Conservation (phyloP, 1,284 basidiomycete species). For the Trichosporon coremiiforme region DNA sequence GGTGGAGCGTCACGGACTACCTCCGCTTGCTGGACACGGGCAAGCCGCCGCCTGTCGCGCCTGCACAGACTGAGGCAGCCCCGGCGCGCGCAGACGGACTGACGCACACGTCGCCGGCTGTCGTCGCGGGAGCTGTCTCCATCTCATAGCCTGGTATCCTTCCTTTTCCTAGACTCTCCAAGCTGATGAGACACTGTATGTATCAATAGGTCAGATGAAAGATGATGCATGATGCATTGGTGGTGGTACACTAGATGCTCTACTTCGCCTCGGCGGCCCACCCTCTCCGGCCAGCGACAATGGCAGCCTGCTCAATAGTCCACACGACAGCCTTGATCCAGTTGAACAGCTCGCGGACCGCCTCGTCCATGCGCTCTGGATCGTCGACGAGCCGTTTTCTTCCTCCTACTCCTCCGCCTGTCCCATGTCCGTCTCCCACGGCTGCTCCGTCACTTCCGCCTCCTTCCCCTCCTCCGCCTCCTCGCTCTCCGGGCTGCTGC, state of each 20-base stretch:
- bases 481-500: neutral
- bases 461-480: neutral
- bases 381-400: constrained; percentile 42
- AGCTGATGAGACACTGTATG: neutral
- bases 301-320: constrained; percentile 56
- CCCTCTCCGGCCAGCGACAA: constrained; percentile 46
- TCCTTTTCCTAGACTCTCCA: neutral
- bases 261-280: constrained; percentile 21
- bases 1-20: constrained; percentile 47
- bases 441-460: too few species aligned
- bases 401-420: neutral
- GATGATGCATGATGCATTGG: constrained; percentile 7
- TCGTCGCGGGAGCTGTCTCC: constrained; percentile 1
- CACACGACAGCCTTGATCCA: constrained; percentile 57
- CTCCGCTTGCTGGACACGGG: constrained; percentile 45
- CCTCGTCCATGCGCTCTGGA: constrained; percentile 52
- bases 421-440: neutral
- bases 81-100: neutral
- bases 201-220: neutral
- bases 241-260: constrained; percentile 6
- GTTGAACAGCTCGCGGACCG: constrained; percentile 54
- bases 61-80: neutral
- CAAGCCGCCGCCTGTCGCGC: neutral
- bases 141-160: neutral
- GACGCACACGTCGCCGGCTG: constrained; percentile 5